phyloP scores from a whole-genome alignment of 768 basidiomycete species.

The Auriscalpium orientale region DNA sequence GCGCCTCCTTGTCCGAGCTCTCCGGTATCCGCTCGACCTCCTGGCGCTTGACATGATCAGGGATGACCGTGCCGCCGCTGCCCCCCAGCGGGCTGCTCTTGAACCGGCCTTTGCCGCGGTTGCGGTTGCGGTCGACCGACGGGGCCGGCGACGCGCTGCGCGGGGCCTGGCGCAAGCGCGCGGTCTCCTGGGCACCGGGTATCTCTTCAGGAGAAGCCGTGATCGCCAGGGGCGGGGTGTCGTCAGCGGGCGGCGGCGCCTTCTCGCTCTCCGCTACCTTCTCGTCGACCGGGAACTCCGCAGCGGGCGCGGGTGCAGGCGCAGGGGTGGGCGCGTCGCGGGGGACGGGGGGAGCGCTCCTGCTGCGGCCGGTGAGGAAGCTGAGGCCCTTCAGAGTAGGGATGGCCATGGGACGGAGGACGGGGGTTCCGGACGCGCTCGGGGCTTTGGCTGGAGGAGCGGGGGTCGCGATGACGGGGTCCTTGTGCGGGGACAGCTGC shows the following conservation, averaged over 20 bases:
- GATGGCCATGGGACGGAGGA: constrained; percentile 5
- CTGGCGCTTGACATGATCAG: constrained; percentile 33
- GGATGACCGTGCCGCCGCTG: constrained; percentile 36
- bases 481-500: not conserved
- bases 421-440: constrained; percentile 5
- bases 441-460: not conserved
- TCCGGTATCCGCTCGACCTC: constrained; percentile 14
- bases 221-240: not conserved
- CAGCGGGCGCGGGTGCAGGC: not conserved
- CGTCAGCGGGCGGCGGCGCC: not conserved
- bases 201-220: not conserved
- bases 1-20: constrained; percentile 13
- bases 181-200: constrained; percentile 3
- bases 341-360: constrained; percentile 9
- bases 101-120: constrained; percentile 53
- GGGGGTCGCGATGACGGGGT: not conserved
- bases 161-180: constrained; percentile 11
- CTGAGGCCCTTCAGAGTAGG: constrained; percentile 12
- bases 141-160: constrained; percentile 42
- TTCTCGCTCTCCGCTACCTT: not conserved
- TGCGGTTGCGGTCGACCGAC: constrained; percentile 60
- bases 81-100: constrained; percentile 68
- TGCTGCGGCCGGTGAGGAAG: constrained; percentile 14
- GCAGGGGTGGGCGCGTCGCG: constrained; percentile 9
- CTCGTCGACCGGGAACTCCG: constrained; percentile 3